phyloP scores from a whole-genome alignment of 345 rosid species.

The Populus alba region DNA sequence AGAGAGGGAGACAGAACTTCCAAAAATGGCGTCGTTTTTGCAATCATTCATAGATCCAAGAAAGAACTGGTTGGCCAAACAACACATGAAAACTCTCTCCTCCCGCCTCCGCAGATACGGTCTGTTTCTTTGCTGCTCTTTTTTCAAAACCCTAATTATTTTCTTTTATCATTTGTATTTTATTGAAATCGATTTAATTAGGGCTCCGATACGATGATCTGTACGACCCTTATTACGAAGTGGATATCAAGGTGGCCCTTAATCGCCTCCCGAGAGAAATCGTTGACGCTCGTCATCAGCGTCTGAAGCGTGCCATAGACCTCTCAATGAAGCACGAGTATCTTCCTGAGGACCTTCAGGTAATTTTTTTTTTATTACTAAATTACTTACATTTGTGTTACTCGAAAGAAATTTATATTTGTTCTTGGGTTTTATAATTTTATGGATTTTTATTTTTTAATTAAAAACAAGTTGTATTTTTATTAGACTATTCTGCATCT shows the following conservation, averaged over 20 bases:
- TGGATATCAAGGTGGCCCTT: conserved; percentile 88
- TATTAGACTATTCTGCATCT: neutral
- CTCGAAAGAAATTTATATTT: neutral
- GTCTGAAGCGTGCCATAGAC: conserved; percentile 96
- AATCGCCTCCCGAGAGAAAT: conserved; percentile 84
- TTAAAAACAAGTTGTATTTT: no score
- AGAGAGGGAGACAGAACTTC: no score
- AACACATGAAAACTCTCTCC: conserved; percentile 68
- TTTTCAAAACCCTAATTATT: conserved; percentile 24
- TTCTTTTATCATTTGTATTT: neutral
- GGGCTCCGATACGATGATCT: conserved; percentile 93
- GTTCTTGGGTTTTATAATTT: neutral
- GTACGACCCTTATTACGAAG: conserved; percentile 72
- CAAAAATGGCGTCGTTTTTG: conserved; percentile 48
- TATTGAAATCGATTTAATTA: conserved; percentile 17
- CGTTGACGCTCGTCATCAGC: conserved; percentile 92
- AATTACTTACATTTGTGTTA: neutral
- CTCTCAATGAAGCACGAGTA: conserved; percentile 97
- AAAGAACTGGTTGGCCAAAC: conserved; percentile 68
- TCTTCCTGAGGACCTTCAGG: conserved; percentile 80
- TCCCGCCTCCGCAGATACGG: conserved; percentile 73
- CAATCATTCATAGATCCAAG: conserved; percentile 56
- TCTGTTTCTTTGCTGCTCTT: conserved; percentile 6
- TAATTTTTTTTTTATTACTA: conserved; percentile 6
- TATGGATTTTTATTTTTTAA: neutral